Conservation (phyloP, 257 asterid species). For the Parsonsia alboflavescens region DNA sequence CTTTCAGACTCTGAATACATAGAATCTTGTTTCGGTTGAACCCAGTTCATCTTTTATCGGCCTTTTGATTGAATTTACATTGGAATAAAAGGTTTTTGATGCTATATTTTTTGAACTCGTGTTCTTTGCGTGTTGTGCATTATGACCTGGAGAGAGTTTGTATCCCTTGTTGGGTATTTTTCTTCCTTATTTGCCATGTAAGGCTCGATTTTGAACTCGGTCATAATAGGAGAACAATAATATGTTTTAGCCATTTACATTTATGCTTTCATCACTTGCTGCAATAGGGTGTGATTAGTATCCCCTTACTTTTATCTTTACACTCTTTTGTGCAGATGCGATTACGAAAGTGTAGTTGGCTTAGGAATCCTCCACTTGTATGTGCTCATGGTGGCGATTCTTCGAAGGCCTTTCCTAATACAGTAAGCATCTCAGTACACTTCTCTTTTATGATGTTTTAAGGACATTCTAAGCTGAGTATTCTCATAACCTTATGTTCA, state of each 20-base stretch:
- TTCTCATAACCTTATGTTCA: not conserved
- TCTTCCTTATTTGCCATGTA: not conserved
- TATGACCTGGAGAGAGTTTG: not conserved
- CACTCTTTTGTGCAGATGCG: constrained; percentile 45
- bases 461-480: not conserved
- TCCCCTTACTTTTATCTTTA: constrained; percentile 4
- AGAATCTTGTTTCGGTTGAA: not conserved
- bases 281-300: not conserved
- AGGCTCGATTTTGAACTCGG: not conserved
- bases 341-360: constrained; percentile 67
- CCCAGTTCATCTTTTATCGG: not conserved
- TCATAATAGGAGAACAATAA: not conserved
- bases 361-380: constrained; percentile 67
- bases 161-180: not conserved
- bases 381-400: constrained; percentile 99
- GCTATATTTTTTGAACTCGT: not conserved
- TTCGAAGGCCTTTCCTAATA: constrained; percentile 86
- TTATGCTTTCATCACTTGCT: not conserved
- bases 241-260: not conserved
- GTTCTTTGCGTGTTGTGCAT: not conserved
- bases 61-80: not conserved
- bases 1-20: not conserved
- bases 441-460: not conserved
- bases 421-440: constrained; percentile 46
- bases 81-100: not conserved